Evolutionary conservation across 2,329 filamentous ascomycete species (phyloP), one percentile per base, ranked within the genome.

Genomic region (Sporothrix inflata): DNA sequence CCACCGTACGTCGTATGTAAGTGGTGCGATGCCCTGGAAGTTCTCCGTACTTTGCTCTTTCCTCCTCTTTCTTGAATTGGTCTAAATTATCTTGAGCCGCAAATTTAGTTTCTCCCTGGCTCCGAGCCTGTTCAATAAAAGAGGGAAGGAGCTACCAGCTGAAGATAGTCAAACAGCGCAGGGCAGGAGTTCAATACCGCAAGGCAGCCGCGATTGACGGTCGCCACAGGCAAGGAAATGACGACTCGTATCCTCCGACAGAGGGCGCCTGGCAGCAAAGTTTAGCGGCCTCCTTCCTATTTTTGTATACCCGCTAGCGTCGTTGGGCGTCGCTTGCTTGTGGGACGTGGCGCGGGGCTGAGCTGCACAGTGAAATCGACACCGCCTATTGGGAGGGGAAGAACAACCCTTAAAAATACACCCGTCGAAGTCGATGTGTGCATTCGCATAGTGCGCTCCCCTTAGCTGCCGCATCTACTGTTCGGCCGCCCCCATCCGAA

Each of bases 301-400:
- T 63, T 72, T 69, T 72, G 71, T 74, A 30, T 73, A 12, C 19
- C 30, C 9, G 11, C 47, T 63, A 27, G 60, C 65, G 70, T 68
- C 47, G 63, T 42, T 69, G 49, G 61, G 70, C 70, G 73, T 53
- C 27, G 27, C 38, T 55, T 69, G 55, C 27, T 45, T 60, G 51
- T 68, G 61, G 70, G 42, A 73, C 68, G 68, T 67, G 63, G 53
- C 34, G 72, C 63, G 73, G 73, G 73, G 73, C 70, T 74, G 71
- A 73, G 73, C 66, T 67, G 42, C 60, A 60, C 21, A 24, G 49
- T 4, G 66, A 47, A 60, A 30, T 42, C 61, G 60, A 51, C 67
- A 61, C 57, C 38, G 57, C 60, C 42, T 49, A 30, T 49, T 45
- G 24, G 38, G 30, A 45, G 67, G 14, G 34, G 24, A 16, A 27